These are phyloP conservation scores for Sarcomyxa edulis DNA, from an alignment of 768 basidiomycete genomes.

Conservation along the genomic window DNA sequence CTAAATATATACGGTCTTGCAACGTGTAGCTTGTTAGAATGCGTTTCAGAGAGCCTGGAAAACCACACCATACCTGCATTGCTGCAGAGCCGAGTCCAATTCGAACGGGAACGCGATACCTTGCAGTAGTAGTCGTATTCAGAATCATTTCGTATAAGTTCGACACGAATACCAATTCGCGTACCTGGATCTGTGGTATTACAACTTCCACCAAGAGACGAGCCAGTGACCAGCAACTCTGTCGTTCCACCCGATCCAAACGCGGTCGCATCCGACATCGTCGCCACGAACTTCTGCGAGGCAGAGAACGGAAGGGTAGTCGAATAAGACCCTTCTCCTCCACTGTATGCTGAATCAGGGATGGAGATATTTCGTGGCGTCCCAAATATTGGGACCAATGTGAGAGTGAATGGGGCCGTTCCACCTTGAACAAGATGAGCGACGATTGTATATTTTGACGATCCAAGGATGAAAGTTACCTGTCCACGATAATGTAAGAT, in stretches of 20 bases:
- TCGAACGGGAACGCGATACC: slow-evolving; percentile 40
- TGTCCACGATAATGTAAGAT: slow-evolving; percentile 55
- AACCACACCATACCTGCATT: slow-evolving; percentile 49
- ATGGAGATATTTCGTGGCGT: slow-evolving; percentile 50
- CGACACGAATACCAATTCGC: slow-evolving; percentile 11
- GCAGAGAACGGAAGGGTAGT: slow-evolving; percentile 37
- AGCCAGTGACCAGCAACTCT: slow-evolving; percentile 40
- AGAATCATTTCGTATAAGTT: slow-evolving; percentile 2
- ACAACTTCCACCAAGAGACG: slow-evolving; percentile 44
- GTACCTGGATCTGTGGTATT: slow-evolving; percentile 39
- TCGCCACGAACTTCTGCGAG: slow-evolving; percentile 39
- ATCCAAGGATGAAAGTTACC: slow-evolving; percentile 32
- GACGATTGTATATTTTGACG: slow-evolving; percentile 2
- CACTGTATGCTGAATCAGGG: slow-evolving; percentile 46
- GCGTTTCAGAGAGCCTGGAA: slow-evolving; percentile 6
- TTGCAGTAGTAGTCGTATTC: slow-evolving; percentile 15
- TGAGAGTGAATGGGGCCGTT: slow-evolving; percentile 45
- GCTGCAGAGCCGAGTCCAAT: slow-evolving; percentile 46
- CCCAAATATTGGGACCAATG: slow-evolving; percentile 50
- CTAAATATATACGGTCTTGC: slow-evolving; percentile 45
- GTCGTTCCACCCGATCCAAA: slow-evolving; percentile 64
- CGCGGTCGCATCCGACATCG: slow-evolving; percentile 71
- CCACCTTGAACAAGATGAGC: slow-evolving; percentile 40
- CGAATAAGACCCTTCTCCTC: slow-evolving; percentile 49
- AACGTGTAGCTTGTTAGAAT: too few species aligned